Evolutionary conservation across 768 basidiomycete genomes (phyloP).

Genomic region (Clitopilus hobsonii): DNA sequence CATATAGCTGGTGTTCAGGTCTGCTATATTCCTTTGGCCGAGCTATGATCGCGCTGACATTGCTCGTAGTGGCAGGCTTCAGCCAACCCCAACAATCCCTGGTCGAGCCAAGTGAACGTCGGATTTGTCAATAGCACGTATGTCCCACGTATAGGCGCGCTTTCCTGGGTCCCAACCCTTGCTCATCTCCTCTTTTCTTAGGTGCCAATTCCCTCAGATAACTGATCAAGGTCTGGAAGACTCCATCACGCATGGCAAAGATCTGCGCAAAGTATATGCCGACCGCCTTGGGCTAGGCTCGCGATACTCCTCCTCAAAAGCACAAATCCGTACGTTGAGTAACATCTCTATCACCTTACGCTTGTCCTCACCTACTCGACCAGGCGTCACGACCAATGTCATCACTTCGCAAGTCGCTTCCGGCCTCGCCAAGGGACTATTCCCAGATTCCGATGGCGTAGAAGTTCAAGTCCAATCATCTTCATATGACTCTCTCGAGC

Average conservation of each 20-base stretch:
- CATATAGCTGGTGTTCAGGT: slow-evolving; percentile 31
- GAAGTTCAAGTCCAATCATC: slow-evolving; percentile 34
- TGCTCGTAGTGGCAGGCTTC: slow-evolving; percentile 38
- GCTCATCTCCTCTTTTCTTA: slow-evolving; percentile 9
- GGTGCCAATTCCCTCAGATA: slow-evolving; percentile 48
- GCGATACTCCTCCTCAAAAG: slow-evolving; percentile 24
- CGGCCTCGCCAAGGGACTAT: slow-evolving; percentile 39
- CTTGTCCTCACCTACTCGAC: not conserved
- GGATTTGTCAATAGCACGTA: slow-evolving; percentile 41
- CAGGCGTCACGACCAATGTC: slow-evolving; percentile 48
- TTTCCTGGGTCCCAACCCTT: not conserved
- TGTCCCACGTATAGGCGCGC: slow-evolving; percentile 3
- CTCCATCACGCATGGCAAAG: slow-evolving; percentile 40
- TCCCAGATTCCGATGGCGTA: slow-evolving; percentile 29
- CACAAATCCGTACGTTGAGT: slow-evolving; percentile 30
- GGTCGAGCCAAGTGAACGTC: slow-evolving; percentile 33
- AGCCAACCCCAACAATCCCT: slow-evolving; percentile 34
- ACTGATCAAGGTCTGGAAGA: slow-evolving; percentile 40
- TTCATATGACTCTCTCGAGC: slow-evolving; percentile 43
- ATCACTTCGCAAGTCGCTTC: slow-evolving; percentile 51
- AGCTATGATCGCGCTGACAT: not conserved
- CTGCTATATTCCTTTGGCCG: not conserved
- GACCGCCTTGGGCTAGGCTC: slow-evolving; percentile 30
- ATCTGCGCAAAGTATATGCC: slow-evolving; percentile 42
- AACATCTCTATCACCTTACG: not conserved